Evolutionary conservation across 228 moss, liverwort and hornwort genomes (phyloP).

Genomic region (Sphagnum magellanicum): DNA sequence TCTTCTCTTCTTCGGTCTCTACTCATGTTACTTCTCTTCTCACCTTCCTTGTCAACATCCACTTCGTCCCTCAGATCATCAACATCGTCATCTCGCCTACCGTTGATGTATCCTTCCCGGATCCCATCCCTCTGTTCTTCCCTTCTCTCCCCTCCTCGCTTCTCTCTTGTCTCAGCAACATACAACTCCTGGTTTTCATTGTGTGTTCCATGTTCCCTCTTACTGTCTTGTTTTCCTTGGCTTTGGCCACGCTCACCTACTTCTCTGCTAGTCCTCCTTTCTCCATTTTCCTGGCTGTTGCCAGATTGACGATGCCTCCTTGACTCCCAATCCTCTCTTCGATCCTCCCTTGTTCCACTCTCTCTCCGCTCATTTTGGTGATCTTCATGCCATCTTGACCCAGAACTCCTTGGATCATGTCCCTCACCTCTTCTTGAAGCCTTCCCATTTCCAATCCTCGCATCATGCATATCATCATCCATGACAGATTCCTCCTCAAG

Average conservation of each 20-base stretch:
- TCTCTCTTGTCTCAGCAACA: slow-evolving; percentile 20
- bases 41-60: slow-evolving; percentile 23
- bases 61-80: slow-evolving; percentile 8
- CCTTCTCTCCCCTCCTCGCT: slow-evolving; percentile 19
- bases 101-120: slow-evolving; percentile 14
- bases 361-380: background rate
- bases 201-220: slow-evolving; percentile 4
- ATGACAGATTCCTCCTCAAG: slow-evolving; percentile 49
- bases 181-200: background rate
- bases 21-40: slow-evolving; percentile 18
- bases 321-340: slow-evolving; percentile 4
- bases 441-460: slow-evolving; percentile 39
- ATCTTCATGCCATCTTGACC: slow-evolving; percentile 1
- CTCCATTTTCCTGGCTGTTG: slow-evolving; percentile 1
- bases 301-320: background rate
- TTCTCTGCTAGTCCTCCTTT: slow-evolving; percentile 17
- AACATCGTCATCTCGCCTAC: slow-evolving; percentile 14
- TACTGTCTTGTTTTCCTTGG: background rate
- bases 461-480: slow-evolving; percentile 45
- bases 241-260: slow-evolving; percentile 18
- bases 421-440: slow-evolving; percentile 15
- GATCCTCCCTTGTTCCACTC: slow-evolving; percentile 10
- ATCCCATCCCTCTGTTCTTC: slow-evolving; percentile 19
- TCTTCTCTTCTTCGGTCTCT: slow-evolving; percentile 22
- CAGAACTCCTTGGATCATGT: slow-evolving; percentile 6